Evolutionary conservation across 371 early-diverging fungal species (phyloP), one percentile per base, ranked within the genome.

Genomic region (Mortierella sp.): DNA sequence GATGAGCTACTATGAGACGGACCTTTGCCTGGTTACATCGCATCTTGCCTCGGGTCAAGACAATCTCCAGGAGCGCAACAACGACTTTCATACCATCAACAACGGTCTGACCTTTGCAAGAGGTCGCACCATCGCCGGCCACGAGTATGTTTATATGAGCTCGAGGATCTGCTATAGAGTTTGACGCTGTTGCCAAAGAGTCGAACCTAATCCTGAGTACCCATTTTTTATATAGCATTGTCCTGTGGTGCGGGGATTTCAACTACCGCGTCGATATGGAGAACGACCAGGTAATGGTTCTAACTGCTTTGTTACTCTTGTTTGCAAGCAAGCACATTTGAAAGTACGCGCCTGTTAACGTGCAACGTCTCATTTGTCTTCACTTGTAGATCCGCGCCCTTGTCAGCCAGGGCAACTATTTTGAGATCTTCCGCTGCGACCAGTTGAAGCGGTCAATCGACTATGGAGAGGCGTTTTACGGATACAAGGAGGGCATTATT

Each of bases 11-110:
- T 89, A 94, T 67, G 98, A 98, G 83, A 95, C 98, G 0, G 93
- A 94, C 43, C 88, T 98, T 50, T 97, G 96, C 79, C 93, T 99
- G 82, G 92, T 99, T 2, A 96, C 96, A 0, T 94, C 97, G 0
- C 99, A 99, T 89, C 91, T 99, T 71, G 97, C 99, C 0, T 96
- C 99, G 14, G 99, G 98, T 74, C 92, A 95, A 55, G 90, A 90
- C 2, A 94, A 95, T 73, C 90, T 93, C 2, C 94, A 94, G 40
- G 98, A 98, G 59, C 92, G 98, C 46, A 97, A 97, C 87, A 87
- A 90, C 11, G 98, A 99, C 80, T 97, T 93, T 82, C 90, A 91
- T 61, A 95, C 96, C 0, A 98, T 98, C 64, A 88, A 92, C 44
- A 89, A 92, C 34, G 95, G 95, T 3, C 82, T 97, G 4, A 82